Evolutionary conservation across 352 stramenopile genomes (phyloP).

Genomic region (Phytophthora pseudosyringae): DNA sequence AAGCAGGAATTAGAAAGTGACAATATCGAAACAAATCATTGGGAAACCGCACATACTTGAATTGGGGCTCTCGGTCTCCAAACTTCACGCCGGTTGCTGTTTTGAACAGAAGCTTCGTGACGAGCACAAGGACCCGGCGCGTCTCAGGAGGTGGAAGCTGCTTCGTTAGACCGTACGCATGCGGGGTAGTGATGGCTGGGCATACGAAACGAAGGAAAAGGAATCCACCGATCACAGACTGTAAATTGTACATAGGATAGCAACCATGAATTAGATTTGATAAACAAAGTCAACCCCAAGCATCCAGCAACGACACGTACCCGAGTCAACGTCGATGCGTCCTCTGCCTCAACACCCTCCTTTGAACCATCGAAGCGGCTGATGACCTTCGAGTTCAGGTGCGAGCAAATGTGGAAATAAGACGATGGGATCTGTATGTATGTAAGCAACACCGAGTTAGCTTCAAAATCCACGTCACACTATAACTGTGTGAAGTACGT

Average conservation of each 20-base stretch:
- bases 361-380: conserved; percentile 69
- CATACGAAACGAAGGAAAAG: conserved; percentile 91
- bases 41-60: conserved; percentile 53
- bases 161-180: conserved; percentile 83
- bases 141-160: conserved; percentile 73
- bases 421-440: conserved; percentile 63
- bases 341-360: conserved; percentile 63
- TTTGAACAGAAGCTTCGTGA: conserved; percentile 92
- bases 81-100: conserved; percentile 88
- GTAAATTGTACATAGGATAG: conserved; percentile 29
- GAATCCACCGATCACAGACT: conserved; percentile 89
- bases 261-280: conserved; percentile 5
- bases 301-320: conserved; percentile 30
- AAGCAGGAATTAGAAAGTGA: conserved; percentile 2
- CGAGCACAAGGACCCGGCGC: conserved; percentile 82
- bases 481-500: conserved; percentile 13
- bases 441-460: conserved; percentile 1
- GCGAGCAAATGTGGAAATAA: conserved; percentile 82
- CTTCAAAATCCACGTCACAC: not conserved
- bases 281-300: not conserved
- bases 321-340: conserved; percentile 61
- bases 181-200: conserved; percentile 86
- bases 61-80: conserved; percentile 81
- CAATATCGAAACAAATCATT: conserved; percentile 1
- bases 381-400: conserved; percentile 77